A percentile compares a stretch with the other conserved stretches of the same genome.
Conservation (phyloP, 176 grass and related monocot species). For the Triticum aestivum region IWGSC_CS_RefSeq_v2.1 NC_057796.1:378938825-378939324, state of each 20-base stretch:
- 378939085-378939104: not conserved
- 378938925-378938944: conserved; percentile 21
- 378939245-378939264: not conserved
- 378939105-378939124: not conserved
- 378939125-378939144: not conserved
- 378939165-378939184: not conserved
- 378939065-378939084: conserved; percentile 5
- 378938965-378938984: not conserved
- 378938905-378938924: conserved; percentile 19
- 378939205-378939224: not conserved
- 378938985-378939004: not conserved
- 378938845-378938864: not conserved
- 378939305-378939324: not conserved
- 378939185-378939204: too few relatives aligned
- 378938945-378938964: not conserved
- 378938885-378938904: not conserved
- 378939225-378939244: not conserved
- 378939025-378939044: not conserved
- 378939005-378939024: not conserved
- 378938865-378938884: not conserved
- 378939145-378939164: not conserved
- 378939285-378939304: not conserved
- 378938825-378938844: not conserved
- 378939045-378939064: not conserved
- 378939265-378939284: not conserved